phyloP scores from a whole-genome alignment of 371 early-diverging fungal species.

The Lichtheimia corymbifera region DNA sequence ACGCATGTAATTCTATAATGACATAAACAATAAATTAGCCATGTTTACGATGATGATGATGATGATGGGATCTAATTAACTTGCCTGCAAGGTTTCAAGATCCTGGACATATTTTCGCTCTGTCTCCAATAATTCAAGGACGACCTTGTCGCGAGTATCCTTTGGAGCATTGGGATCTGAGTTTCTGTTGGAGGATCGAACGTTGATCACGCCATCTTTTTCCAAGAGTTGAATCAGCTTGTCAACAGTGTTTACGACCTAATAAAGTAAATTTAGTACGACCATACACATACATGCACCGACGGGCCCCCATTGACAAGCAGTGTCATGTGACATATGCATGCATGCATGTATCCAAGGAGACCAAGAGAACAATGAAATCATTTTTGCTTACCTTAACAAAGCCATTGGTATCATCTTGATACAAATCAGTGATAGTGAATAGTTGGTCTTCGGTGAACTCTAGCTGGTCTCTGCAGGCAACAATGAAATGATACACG shows the following conservation, averaged over 20 bases:
- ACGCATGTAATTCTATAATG: slow-evolving; percentile 58
- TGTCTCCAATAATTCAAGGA: slow-evolving; percentile 89
- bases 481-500: slow-evolving; percentile 79
- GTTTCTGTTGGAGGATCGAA: slow-evolving; percentile 47
- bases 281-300: not conserved
- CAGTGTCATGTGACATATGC: slow-evolving; percentile 1
- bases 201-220: slow-evolving; percentile 63
- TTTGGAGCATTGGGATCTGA: slow-evolving; percentile 65
- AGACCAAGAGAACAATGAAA: not conserved
- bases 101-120: slow-evolving; percentile 92
- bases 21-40: slow-evolving; percentile 2
- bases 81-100: slow-evolving; percentile 82
- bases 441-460: slow-evolving; percentile 81
- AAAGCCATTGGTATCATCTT: slow-evolving; percentile 94
- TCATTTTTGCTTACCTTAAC: slow-evolving; percentile 73
- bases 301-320: not conserved
- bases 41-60: too few relatives aligned
- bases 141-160: slow-evolving; percentile 82
- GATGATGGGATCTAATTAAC: not conserved
- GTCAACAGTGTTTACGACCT: slow-evolving; percentile 71
- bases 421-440: slow-evolving; percentile 84
- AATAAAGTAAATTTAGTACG: not conserved
- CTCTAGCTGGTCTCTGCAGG: slow-evolving; percentile 66
- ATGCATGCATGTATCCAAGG: not conserved
- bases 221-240: slow-evolving; percentile 71